Base-by-base conservation (phyloP, 2,329 filamentous ascomycete species). In the Zasmidium cellare region DNA sequence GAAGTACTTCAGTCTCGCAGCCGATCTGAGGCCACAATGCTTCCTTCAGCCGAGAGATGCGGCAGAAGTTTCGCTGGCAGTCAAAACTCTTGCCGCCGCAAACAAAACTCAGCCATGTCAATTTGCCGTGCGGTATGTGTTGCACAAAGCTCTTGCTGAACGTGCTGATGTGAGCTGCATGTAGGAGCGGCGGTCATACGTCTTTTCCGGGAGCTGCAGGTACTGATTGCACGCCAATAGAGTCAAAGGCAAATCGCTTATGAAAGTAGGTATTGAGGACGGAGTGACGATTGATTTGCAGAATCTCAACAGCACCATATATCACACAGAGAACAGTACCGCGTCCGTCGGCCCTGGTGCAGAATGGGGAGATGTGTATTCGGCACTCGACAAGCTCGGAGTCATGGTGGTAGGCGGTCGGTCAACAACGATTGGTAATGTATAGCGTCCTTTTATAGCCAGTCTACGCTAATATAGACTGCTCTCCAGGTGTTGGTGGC, bases 271-370 rank as follows among this genome's bases (percentile, higher is more conserved):
- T n/a, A 67, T 68, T 19, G 53, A 64, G 3, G 53, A 57, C 25
- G 68, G 66, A 16, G 63, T 70, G 20, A 68, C 61, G 1, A 66
- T 69, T 22, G 66, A 67, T 46, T 49, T 70, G 6, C 47, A 49
- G 12, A 46, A 46, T n/a, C 55, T 67, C 52, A 63, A 65, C 24
- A 35, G 66, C 9, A 65, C 80, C 24, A 59, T 57, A 0, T 61
- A 77, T 12, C 69, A 68, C 18, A 50, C 62, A 2, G 75, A 76
- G 48, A 70, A 67, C 9, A 65, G 64, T 2, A 73, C 69, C 3
- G 75, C 77, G 7, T 71, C 68, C 7, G 71, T 84, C 25, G 82
- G 80, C 1, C 65, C 76, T 0, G 81, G 80, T 1, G 72, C 73
- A 23, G 69, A 74, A 9, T 84, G 80, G 78, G 67, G 70, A 16